phyloP scores from a whole-genome alignment of 2,329 filamentous ascomycete species.

The Aureobasidium lini region DNA sequence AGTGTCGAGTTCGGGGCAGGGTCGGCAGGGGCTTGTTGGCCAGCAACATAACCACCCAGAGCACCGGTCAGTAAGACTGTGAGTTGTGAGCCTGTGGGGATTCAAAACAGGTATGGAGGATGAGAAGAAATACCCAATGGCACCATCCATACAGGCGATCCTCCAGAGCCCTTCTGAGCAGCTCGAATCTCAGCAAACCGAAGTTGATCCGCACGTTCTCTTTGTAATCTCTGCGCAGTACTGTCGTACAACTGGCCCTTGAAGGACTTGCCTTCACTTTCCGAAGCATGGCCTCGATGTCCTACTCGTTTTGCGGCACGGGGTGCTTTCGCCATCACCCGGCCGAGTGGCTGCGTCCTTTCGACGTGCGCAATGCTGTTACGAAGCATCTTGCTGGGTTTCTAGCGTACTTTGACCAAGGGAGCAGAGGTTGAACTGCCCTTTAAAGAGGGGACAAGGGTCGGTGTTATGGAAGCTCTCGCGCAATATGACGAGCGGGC shows the following conservation, averaged over 20 bases:
- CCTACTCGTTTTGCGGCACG: background rate
- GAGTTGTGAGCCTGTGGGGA: conserved; percentile 24
- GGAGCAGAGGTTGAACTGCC: background rate
- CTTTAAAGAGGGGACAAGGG: background rate
- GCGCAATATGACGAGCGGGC: conserved; percentile 5
- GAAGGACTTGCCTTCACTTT: conserved; percentile 37
- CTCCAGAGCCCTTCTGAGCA: conserved; percentile 23
- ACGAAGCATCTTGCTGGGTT: background rate
- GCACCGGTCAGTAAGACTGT: conserved; percentile 45
- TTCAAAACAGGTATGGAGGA: background rate
- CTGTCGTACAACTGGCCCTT: conserved; percentile 56
- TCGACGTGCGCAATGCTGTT: background rate
- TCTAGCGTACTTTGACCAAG: background rate
- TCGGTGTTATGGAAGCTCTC: background rate
- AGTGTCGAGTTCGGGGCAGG: conserved; percentile 48
- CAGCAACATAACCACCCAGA: conserved; percentile 49
- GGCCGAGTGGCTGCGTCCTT: background rate
- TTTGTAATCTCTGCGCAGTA: conserved; percentile 49
- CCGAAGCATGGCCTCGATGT: conserved; percentile 14
- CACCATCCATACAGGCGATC: conserved; percentile 23
- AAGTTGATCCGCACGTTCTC: conserved; percentile 51
- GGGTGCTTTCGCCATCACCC: background rate
- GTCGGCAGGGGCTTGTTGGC: conserved; percentile 40
- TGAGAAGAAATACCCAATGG: conserved; percentile 22
- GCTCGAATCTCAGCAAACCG: conserved; percentile 36